Percentiles rank a stretch among this genome's conserved stretches.
phyloP scores from a whole-genome alignment of 1,139 yeast species.

The Taiozyma onychis region DNA sequence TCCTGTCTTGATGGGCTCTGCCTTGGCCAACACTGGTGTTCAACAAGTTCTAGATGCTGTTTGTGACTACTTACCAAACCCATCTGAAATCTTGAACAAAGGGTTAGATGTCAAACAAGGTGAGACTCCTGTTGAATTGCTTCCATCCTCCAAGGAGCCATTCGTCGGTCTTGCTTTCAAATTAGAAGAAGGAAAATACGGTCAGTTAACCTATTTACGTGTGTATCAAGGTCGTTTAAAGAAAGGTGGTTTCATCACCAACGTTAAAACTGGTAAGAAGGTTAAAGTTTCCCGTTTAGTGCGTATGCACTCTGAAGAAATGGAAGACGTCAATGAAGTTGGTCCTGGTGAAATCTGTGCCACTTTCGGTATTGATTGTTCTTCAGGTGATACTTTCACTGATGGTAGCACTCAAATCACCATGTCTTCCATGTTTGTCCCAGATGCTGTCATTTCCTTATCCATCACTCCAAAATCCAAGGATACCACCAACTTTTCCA shows the following conservation, averaged over 20 bases:
- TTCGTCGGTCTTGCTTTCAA: slow-evolving; percentile 97
- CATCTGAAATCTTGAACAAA: slow-evolving; percentile 84
- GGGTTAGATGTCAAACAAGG: slow-evolving; percentile 73
- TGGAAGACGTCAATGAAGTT: slow-evolving; percentile 95
- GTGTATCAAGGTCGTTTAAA: slow-evolving; percentile 94
- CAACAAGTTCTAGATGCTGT: slow-evolving; percentile 96
- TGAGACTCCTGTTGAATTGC: slow-evolving; percentile 68
- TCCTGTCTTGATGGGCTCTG: slow-evolving; percentile 99
- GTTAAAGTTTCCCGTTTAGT: slow-evolving; percentile 93
- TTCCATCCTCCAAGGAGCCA: slow-evolving; percentile 71
- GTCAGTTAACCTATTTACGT: slow-evolving; percentile 93
- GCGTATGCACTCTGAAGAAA: slow-evolving; percentile 97
- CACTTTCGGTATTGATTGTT: slow-evolving; percentile 97
- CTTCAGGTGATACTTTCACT: slow-evolving; percentile 98
- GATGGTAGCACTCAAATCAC: slow-evolving; percentile 75
- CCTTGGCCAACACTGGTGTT: slow-evolving; percentile 90
- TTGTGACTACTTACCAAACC: slow-evolving; percentile 92
- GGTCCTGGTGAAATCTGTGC: slow-evolving; percentile 99
- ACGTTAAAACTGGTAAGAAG: slow-evolving; percentile 88
- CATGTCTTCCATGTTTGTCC: slow-evolving; percentile 97
- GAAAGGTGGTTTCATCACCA: slow-evolving; percentile 86
- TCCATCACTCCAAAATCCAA: slow-evolving; percentile 85
- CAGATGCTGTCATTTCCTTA: slow-evolving; percentile 94
- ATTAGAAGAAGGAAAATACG: slow-evolving; percentile 96
- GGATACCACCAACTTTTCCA: slow-evolving; percentile 86